Conservation (phyloP, 495 filamentous ascomycete genomes). For the Hyaloscypha variabilis region DNA sequence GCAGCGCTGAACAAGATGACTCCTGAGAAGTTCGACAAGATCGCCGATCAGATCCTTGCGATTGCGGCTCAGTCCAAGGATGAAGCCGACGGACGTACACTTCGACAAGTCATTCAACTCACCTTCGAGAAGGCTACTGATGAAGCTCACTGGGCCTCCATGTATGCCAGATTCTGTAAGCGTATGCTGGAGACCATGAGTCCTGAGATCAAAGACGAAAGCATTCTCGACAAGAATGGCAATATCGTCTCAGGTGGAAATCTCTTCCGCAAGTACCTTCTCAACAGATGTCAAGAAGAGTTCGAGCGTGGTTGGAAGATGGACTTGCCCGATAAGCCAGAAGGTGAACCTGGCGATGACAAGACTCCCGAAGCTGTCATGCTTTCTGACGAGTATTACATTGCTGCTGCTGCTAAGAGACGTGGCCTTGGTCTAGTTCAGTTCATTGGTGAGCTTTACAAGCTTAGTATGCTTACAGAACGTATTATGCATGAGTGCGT, state of each 20-base stretch:
- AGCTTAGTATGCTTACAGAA: conserved; percentile 96
- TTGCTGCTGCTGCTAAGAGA: conserved; percentile 93
- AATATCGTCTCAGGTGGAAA: conserved; percentile 88
- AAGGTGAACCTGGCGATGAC: conserved; percentile 58
- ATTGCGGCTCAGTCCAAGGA: conserved; percentile 95
- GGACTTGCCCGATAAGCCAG: conserved; percentile 79
- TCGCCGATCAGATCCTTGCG: conserved; percentile 86
- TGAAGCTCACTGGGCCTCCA: conserved; percentile 97
- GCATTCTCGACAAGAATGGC: conserved; percentile 81
- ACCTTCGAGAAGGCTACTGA: conserved; percentile 99
- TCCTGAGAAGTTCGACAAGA: conserved; percentile 97
- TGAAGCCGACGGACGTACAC: conserved; percentile 89
- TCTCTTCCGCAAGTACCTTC: conserved; percentile 96
- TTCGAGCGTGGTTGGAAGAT: conserved; percentile 99
- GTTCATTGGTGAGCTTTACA: conserved; percentile 99
- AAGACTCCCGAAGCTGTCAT: conserved; percentile 70
- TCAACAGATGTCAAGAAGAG: conserved; percentile 98
- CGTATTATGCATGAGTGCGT: conserved; percentile 99
- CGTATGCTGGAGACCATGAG: conserved; percentile 97
- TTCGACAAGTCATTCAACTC: conserved; percentile 97
- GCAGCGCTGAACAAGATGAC: conserved; percentile 99
- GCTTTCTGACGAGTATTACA: conserved; percentile 97
- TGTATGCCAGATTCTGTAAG: conserved; percentile 99
- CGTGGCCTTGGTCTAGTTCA: conserved; percentile 96
- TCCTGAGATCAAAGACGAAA: conserved; percentile 92